A percentile compares a stretch with the other conserved stretches of the same genome.
Conservation (phyloP, 106 monocot species). For the Iris macrosiphon region DNA sequence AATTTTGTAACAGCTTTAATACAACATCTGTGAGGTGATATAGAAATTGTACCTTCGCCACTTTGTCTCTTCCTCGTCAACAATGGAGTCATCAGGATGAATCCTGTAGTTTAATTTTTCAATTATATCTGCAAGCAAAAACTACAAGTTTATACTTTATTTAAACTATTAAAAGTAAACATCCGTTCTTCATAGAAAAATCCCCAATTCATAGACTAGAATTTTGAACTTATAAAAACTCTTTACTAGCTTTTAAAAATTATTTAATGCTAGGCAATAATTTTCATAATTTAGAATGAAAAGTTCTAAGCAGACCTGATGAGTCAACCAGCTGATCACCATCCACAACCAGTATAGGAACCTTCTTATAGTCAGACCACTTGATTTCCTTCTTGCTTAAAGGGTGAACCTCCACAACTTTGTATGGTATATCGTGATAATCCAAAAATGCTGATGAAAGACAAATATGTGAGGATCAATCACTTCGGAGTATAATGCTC, state of each 20-base stretch:
- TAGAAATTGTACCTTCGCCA: constrained; percentile 72
- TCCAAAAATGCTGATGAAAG: constrained; percentile 72
- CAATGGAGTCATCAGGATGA: constrained; percentile 23
- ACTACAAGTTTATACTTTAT: background rate
- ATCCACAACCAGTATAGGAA: constrained; percentile 87
- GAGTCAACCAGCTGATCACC: constrained; percentile 78
- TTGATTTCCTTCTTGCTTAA: constrained; percentile 94
- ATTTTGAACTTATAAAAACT: no score
- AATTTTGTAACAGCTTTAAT: no score
- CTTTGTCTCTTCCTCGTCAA: constrained; percentile 67
- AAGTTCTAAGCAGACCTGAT: constrained; percentile 46
- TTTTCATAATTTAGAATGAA: background rate
- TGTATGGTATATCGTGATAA: constrained; percentile 90
- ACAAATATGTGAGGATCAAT: background rate
- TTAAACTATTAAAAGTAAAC: background rate
- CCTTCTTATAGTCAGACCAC: constrained; percentile 97
- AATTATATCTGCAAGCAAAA: constrained; percentile 59
- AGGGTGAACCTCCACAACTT: constrained; percentile 93
- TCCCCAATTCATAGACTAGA: background rate
- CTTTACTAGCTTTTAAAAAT: no score
- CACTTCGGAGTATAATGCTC: no score
- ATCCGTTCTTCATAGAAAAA: background rate
- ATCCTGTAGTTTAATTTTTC: constrained; percentile 50
- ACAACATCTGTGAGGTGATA: no score
- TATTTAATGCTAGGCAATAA: no score